Conservation (phyloP, 371 early-diverging fungal species). For the Circinella umbellata region DNA sequence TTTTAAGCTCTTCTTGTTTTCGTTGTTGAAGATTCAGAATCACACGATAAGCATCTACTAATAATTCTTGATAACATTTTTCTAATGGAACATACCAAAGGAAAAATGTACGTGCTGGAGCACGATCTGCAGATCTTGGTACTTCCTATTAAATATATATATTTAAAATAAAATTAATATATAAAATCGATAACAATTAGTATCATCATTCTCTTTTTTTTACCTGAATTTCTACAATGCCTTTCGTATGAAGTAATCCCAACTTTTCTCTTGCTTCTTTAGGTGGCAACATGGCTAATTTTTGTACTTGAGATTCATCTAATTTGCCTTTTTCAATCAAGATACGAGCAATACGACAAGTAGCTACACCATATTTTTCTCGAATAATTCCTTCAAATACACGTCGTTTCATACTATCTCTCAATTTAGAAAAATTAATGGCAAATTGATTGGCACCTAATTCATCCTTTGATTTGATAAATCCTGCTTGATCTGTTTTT, state of each 20-base stretch:
- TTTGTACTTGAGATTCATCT: slow-evolving; percentile 83
- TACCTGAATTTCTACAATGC: slow-evolving; percentile 80
- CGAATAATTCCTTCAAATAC: slow-evolving; percentile 71
- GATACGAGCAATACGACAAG: slow-evolving; percentile 76
- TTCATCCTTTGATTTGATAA: slow-evolving; percentile 74
- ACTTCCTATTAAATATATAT: slow-evolving; percentile 63
- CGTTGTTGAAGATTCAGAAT: slow-evolving; percentile 76
- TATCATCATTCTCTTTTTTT: background rate
- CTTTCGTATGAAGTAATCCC: slow-evolving; percentile 66
- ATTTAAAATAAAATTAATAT: no score
- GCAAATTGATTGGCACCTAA: slow-evolving; percentile 78
- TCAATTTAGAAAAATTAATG: slow-evolving; percentile 65
- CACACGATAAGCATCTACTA: slow-evolving; percentile 67
- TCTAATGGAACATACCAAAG: slow-evolving; percentile 80
- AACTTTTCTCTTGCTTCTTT: slow-evolving; percentile 77
- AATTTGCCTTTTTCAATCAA: slow-evolving; percentile 80
- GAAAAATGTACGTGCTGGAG: slow-evolving; percentile 84
- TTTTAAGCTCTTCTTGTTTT: slow-evolving; percentile 59
- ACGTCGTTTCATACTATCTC: slow-evolving; percentile 61
- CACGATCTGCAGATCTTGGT: slow-evolving; percentile 85
- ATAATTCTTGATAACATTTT: slow-evolving; percentile 63
- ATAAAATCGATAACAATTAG: background rate
- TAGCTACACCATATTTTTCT: slow-evolving; percentile 78
- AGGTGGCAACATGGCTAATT: slow-evolving; percentile 78
- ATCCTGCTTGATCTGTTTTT: slow-evolving; percentile 63